Percentiles rank a stretch among this genome's conserved stretches.
These are phyloP conservation scores for Microstegium vimineum DNA, from an alignment of 176 grass and related monocot genomes.

Conservation along the genomic window DNA sequence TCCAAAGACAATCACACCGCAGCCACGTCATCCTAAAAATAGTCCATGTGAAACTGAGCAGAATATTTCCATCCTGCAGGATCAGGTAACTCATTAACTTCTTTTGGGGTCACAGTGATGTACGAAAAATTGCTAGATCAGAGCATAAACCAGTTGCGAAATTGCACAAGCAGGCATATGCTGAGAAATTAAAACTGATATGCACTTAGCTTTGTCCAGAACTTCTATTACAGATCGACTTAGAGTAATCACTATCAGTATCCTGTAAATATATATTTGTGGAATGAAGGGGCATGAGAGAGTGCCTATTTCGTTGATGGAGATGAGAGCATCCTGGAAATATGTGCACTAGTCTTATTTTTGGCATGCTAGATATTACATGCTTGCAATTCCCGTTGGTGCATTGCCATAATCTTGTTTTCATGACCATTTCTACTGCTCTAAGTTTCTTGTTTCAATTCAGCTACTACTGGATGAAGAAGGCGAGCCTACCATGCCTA, in stretches of 20 bases:
- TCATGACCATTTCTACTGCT: neutral
- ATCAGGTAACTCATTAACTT: constrained; percentile 46
- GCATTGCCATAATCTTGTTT: neutral
- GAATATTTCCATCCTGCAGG: constrained; percentile 25
- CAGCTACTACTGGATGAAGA: constrained; percentile 1
- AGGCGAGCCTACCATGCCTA: constrained; percentile 16
- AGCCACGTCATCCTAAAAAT: constrained; percentile 39
- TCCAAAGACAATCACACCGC: constrained; percentile 54
- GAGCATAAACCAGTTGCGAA: neutral
- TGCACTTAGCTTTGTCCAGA: neutral
- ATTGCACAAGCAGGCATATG: neutral
- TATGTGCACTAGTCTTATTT: neutral
- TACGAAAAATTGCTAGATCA: neutral
- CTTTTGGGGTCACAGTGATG: neutral
- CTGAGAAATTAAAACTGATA: neutral
- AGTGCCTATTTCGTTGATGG: neutral
- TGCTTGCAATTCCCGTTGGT: neutral
- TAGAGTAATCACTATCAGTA: neutral
- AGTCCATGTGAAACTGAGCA: constrained; percentile 37
- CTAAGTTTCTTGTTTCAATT: neutral
- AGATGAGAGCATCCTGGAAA: neutral
- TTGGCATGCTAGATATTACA: neutral
- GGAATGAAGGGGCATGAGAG: neutral
- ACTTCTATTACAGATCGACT: neutral
- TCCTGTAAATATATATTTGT: neutral